A percentile compares a stretch with the other conserved stretches of the same genome.
Conservation (phyloP, 495 filamentous ascomycete genomes). For the Bathelium albidoporum region DNA sequence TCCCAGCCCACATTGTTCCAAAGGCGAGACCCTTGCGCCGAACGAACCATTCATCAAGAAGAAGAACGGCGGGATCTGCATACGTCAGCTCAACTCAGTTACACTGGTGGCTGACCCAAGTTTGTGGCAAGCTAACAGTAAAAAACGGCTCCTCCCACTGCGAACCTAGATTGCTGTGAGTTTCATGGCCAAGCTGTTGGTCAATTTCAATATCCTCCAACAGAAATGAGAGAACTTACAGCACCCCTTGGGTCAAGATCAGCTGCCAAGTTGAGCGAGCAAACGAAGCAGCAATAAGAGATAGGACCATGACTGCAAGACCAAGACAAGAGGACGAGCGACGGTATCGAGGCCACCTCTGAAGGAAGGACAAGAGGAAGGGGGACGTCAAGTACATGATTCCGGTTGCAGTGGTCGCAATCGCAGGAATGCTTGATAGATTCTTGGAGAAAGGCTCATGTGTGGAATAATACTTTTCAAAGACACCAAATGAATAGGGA, state of each 20-base stretch:
- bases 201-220: neutral
- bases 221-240: slow-evolving; percentile 37
- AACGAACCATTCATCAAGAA: slow-evolving; percentile 50
- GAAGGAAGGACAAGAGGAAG: slow-evolving; percentile 29
- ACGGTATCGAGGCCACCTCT: slow-evolving; percentile 20
- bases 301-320: slow-evolving; percentile 21
- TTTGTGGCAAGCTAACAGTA: neutral
- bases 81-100: slow-evolving; percentile 27
- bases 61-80: slow-evolving; percentile 40
- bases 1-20: slow-evolving; percentile 47
- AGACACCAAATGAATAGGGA: slow-evolving; percentile 52
- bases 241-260: slow-evolving; percentile 43
- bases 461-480: slow-evolving; percentile 47
- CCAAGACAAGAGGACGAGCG: slow-evolving; percentile 28
- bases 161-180: neutral
- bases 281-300: slow-evolving; percentile 36
- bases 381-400: slow-evolving; percentile 41
- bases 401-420: slow-evolving; percentile 41
- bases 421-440: slow-evolving; percentile 37
- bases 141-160: neutral
- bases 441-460: slow-evolving; percentile 36
- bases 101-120: neutral
- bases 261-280: slow-evolving; percentile 35
- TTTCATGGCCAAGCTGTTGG: neutral
- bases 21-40: slow-evolving; percentile 43